phyloP scores from a whole-genome alignment of 352 stramenopile genomes.

The Synura sp. region DNA sequence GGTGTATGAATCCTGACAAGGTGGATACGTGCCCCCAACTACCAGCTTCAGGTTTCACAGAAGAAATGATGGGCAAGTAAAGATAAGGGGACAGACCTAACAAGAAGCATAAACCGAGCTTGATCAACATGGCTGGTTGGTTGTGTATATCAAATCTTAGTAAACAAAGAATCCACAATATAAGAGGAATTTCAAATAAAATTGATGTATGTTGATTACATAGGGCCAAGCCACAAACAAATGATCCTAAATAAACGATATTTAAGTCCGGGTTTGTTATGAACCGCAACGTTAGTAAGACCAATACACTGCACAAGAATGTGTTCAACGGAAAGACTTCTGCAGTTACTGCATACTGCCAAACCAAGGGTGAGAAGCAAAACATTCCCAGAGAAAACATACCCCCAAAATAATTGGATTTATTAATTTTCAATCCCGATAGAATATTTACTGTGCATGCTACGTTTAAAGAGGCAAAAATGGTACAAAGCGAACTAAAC shows the following conservation, averaged over 20 bases:
- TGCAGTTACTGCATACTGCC: conserved; percentile 84
- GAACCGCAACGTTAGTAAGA: conserved; percentile 63
- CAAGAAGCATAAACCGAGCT: conserved; percentile 59
- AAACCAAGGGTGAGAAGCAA: conserved; percentile 84
- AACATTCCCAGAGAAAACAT: conserved; percentile 57
- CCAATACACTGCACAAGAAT: conserved; percentile 70
- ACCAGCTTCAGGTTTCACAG: conserved; percentile 65
- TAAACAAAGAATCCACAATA: conserved; percentile 64
- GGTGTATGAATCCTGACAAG: conserved; percentile 74
- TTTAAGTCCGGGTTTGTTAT: background rate
- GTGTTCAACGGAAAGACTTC: conserved; percentile 97
- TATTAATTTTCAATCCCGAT: background rate
- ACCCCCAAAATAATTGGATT: background rate
- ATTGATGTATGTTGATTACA: conserved; percentile 94
- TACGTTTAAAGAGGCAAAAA: conserved; percentile 46
- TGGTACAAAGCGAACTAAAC: conserved; percentile 63
- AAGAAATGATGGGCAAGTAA: conserved; percentile 71
- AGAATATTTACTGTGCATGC: conserved; percentile 1
- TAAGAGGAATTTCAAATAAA: conserved; percentile 78
- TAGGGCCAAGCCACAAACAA: conserved; percentile 80
- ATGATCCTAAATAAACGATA: conserved; percentile 59
- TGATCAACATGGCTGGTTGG: conserved; percentile 46
- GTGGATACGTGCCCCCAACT: conserved; percentile 85
- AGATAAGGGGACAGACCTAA: conserved; percentile 71
- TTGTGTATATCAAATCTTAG: background rate